A percentile compares a stretch with the other conserved stretches of the same genome.
These are phyloP conservation scores for Umbilicaria muhlenbergii DNA, from an alignment of 495 filamentous ascomycete species.

Conservation along the genomic window DNA sequence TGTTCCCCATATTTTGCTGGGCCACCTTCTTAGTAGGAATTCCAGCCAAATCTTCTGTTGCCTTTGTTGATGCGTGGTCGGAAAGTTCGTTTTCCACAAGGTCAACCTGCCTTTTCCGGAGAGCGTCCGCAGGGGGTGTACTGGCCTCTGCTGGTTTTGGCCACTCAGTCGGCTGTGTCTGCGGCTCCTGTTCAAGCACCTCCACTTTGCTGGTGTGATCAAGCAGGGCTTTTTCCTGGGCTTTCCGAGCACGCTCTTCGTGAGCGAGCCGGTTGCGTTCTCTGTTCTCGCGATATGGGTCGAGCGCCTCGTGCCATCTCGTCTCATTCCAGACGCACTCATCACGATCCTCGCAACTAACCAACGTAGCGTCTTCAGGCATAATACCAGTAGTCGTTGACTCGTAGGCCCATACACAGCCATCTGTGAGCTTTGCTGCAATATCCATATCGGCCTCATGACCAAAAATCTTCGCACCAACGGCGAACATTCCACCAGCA, in stretches of 20 bases:
- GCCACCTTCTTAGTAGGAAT: too few species aligned
- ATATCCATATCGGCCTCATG: constrained; percentile 67
- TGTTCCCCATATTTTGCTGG: too few species aligned
- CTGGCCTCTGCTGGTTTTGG: background rate
- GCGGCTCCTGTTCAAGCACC: constrained; percentile 23
- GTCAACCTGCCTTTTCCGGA: background rate
- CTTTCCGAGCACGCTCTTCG: background rate
- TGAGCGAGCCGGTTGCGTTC: constrained; percentile 16
- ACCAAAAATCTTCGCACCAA: constrained; percentile 77
- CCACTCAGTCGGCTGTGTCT: background rate
- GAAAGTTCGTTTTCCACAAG: background rate
- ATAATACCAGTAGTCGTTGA: constrained; percentile 71
- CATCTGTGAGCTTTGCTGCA: constrained; percentile 70
- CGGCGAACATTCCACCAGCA: constrained; percentile 81
- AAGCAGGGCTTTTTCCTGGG: too few species aligned
- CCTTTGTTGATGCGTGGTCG: background rate
- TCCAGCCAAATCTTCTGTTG: background rate
- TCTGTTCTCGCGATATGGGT: constrained; percentile 30
- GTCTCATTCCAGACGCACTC: constrained; percentile 69
- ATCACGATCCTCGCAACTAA: constrained; percentile 49
- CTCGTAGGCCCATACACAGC: constrained; percentile 90
- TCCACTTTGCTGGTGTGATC: background rate
- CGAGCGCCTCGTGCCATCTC: constrained; percentile 38
- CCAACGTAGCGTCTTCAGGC: constrained; percentile 56
- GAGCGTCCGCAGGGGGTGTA: background rate